Evolutionary conservation across 1,139 yeast genomes (phyloP), one percentile per base, ranked within the genome.

Genomic region (Saccharomyces uvarum): DNA sequence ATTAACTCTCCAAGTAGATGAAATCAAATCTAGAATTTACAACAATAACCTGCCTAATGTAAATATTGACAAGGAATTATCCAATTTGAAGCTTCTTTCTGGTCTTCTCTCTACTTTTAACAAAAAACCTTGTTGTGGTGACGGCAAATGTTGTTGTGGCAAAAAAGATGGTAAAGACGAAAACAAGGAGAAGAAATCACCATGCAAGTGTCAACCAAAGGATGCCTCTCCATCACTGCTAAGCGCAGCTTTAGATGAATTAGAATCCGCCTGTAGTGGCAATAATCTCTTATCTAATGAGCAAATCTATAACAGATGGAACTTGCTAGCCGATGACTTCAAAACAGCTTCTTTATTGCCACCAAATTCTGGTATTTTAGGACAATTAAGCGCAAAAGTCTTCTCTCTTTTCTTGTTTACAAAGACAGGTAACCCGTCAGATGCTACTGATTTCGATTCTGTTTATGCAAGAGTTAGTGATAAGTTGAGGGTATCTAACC

Each of bases 311-410:
- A 70, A 82, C 51, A 80, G 90, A 70, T 86, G 93, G 86, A 82
- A 83, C 61, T 75, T 84, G 56, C 77, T 93, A 58, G 84, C 81
- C 21, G 96, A 96, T 19, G 96, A 91, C 72, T 82, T 93, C 67
- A 84, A 96, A 71, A 83, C 90, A 29, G 93, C 96, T 8, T 84
- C 97, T 11, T 74, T 90, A 63, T 79, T 88, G 59, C 98, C 98
- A 52, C 96, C 95, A 63, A 88, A 91, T 69, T 96, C 99, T 32
- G 99, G 99, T 65, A 80, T 93, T 56, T 80, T 93, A 64, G 98
- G 97, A 48, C 97, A 93, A 72, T 71, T 90, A 53, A 80, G 95
- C 8, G 91, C 98, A 13, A 74, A 79, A 59, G 56, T 89, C 8
- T 88, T 91, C 68, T 86, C 96, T 51, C 81, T 81, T 65, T 79